Conservation (phyloP, 2,329 filamentous ascomycete species). For the Sphaerostilbella broomeana region DNA sequence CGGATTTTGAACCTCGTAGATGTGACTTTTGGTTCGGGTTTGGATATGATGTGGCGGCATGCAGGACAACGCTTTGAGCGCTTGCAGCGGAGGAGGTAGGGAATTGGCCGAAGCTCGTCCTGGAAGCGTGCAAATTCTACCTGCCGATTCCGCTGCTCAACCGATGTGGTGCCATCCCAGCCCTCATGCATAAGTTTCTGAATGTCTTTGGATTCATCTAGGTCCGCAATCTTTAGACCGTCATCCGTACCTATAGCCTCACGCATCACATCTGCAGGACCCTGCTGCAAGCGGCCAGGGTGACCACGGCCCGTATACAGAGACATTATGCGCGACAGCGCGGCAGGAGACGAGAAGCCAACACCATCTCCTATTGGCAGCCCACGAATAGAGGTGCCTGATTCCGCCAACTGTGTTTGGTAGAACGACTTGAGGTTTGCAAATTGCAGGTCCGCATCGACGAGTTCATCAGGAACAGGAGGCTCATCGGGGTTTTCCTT, state of each 20-base stretch:
- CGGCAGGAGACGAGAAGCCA: constrained; percentile 69
- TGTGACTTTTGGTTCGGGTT: constrained; percentile 84
- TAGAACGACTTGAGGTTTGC: constrained; percentile 73
- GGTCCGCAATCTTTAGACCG: constrained; percentile 58
- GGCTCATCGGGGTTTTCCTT: constrained; percentile 38
- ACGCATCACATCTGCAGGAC: constrained; percentile 67
- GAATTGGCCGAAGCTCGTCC: constrained; percentile 71
- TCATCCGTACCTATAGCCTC: constrained; percentile 67
- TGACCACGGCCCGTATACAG: constrained; percentile 67
- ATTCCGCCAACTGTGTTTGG: constrained; percentile 65
- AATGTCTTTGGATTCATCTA: constrained; percentile 58
- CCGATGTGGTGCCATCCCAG: constrained; percentile 55
- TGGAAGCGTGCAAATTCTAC: constrained; percentile 55
- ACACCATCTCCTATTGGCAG: constrained; percentile 31
- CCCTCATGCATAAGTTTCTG: constrained; percentile 51
- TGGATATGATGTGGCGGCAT: constrained; percentile 91
- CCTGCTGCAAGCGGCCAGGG: constrained; percentile 57
- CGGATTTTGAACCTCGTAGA: constrained; percentile 90
- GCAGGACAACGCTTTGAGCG: constrained; percentile 87
- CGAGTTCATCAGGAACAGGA: constrained; percentile 35
- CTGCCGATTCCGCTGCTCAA: constrained; percentile 43
- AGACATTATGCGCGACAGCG: constrained; percentile 83
- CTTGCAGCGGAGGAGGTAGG: constrained; percentile 80
- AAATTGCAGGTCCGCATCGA: constrained; percentile 66
- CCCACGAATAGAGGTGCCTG: constrained; percentile 45